phyloP scores from a whole-genome alignment of 805 yeast genomes.

The Wickerhamomyces tratensis region DNA sequence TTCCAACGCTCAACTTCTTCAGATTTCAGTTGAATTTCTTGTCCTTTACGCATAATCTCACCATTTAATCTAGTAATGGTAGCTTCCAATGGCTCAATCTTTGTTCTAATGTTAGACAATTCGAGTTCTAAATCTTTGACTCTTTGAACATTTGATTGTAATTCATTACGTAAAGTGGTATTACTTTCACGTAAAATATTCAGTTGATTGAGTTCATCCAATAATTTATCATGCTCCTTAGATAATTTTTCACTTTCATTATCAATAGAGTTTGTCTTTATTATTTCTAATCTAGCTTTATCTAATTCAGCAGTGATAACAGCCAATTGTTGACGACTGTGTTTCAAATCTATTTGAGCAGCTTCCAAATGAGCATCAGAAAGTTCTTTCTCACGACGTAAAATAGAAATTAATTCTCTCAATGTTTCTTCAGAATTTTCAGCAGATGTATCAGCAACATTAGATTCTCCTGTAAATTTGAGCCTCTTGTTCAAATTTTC shows the following conservation, averaged over 20 bases:
- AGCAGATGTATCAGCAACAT: conserved; percentile 1
- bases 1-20: conserved; percentile 57
- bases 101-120: conserved; percentile 20
- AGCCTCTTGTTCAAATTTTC: conserved; percentile 27
- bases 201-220: conserved; percentile 49
- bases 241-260: conserved; percentile 13
- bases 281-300: conserved; percentile 39
- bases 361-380: conserved; percentile 49
- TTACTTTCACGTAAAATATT: conserved; percentile 62
- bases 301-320: conserved; percentile 40
- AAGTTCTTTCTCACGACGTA: conserved; percentile 71
- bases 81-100: conserved; percentile 36
- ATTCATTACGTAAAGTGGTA: conserved; percentile 47
- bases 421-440: conserved; percentile 20
- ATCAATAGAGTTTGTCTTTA: conserved; percentile 25
- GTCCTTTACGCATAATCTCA: conserved; percentile 37
- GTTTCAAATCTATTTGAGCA: conserved; percentile 41
- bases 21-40: conserved; percentile 33
- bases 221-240: conserved; percentile 33
- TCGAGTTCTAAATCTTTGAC: conserved; percentile 31
- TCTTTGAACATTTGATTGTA: conserved; percentile 20
- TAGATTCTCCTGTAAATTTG: neutral
- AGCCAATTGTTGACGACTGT: conserved; percentile 41
- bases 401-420: conserved; percentile 46
- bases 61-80: conserved; percentile 27